Percentiles rank a stretch among this genome's conserved stretches.
These are phyloP conservation scores for Diaporthe humulicola DNA, from an alignment of 2,329 filamentous ascomycete species.

Conservation along the genomic window DNA sequence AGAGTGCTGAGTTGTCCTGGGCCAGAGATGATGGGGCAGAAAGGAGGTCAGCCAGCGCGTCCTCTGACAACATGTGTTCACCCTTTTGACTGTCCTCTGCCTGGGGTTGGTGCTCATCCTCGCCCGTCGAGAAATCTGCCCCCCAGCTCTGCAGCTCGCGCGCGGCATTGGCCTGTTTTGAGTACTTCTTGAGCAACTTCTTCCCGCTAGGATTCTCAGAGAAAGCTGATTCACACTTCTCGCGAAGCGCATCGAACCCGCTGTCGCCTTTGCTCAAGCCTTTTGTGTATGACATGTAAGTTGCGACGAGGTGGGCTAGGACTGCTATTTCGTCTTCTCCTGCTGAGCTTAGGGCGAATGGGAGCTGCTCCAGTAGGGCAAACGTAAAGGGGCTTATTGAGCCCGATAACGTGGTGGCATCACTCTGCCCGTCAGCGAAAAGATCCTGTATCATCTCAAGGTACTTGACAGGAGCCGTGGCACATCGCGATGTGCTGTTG, in stretches of 20 bases:
- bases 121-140: slow-evolving; percentile 37
- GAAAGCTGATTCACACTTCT: slow-evolving; percentile 35
- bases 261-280: slow-evolving; percentile 59
- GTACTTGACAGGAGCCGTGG: slow-evolving; percentile 84
- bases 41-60: slow-evolving; percentile 67
- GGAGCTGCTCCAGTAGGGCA: slow-evolving; percentile 82
- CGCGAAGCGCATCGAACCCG: slow-evolving; percentile 5
- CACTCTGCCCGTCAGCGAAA: slow-evolving; percentile 51
- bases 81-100: slow-evolving; percentile 38
- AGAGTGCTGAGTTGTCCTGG: slow-evolving; percentile 66
- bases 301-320: slow-evolving; percentile 70
- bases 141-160: slow-evolving; percentile 40
- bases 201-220: slow-evolving; percentile 32
- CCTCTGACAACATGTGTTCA: slow-evolving; percentile 40
- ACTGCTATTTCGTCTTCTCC: slow-evolving; percentile 57
- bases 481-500: slow-evolving; percentile 83
- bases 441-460: slow-evolving; percentile 76
- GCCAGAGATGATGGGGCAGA: slow-evolving; percentile 59
- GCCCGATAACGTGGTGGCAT: slow-evolving; percentile 47
- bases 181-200: slow-evolving; percentile 37
- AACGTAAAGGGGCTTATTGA: slow-evolving; percentile 75
- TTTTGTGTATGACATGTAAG: slow-evolving; percentile 67
- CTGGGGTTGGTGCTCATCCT: slow-evolving; percentile 43
- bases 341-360: slow-evolving; percentile 71
- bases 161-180: slow-evolving; percentile 28